Base-by-base conservation (phyloP, 1,284 basidiomycete species). In the Ceratobasidium sp. region DNA sequence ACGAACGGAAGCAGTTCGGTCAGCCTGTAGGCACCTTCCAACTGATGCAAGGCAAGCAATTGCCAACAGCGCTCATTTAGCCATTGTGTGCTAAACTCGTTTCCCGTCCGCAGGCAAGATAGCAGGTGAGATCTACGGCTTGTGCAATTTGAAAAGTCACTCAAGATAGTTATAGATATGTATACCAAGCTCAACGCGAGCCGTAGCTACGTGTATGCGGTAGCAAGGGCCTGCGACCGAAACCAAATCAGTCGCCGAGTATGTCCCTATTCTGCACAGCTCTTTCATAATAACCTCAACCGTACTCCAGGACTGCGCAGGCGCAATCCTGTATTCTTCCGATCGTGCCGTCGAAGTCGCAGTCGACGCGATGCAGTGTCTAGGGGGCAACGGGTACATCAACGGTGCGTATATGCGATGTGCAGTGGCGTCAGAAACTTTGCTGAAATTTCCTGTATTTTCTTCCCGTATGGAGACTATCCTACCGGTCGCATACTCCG, bases 331-430 rank as follows among this genome's bases (percentile, higher is more conserved):
- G 56, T 97, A 95, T 83, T 93, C 94, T 11, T 95, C 95, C 0
- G 96, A 98, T 82, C 91, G 91, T 80, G 92, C 94, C 15, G 90
- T 97, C 42, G 94, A 97, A 83, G 94, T 97, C n/a, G 90, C 95
- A 1, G 85, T 94, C 80, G 95, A 97, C 81, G 94, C 90, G 6
- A 94, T 95, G 91, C 95, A 97, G 82, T 95, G 93, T 82, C 86
- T 97, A 73, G 95, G 95, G 77, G 95, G 95, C 5, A 97, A 97
- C 82, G 95, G 95, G 7, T 97, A 97, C 82, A 95, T 96, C 82
- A 95, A 96, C 79, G 94, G 94, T 92, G 75, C 78, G 86, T 83
- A 23, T 39, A n/a, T 15, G 23, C 61, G 49, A 67, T 66, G 23
- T 60, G 6, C 28, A 26, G 68, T 49, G 68, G 68, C 68, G 39